Conservation (phyloP, 1,139 yeast species). For the Saccharomycopsis phalli region DNA sequence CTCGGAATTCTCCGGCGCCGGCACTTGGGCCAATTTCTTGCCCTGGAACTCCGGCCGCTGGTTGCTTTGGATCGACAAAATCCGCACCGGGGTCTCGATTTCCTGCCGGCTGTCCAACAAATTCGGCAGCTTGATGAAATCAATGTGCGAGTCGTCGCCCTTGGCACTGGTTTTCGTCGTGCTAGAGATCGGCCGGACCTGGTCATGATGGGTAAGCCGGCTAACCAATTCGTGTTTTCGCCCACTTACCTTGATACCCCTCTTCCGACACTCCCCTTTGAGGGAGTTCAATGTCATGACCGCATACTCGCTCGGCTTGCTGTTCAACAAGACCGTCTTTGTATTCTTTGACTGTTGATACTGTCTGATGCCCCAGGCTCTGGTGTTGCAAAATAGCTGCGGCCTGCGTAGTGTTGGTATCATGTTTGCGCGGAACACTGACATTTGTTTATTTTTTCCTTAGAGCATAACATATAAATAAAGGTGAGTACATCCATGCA, state of each 20-base stretch:
- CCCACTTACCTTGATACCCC: slow-evolving; percentile 19
- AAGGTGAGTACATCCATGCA: no score
- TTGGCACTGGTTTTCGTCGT: neutral
- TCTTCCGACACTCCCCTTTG: slow-evolving; percentile 18
- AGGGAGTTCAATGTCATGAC: slow-evolving; percentile 19
- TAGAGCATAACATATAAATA: no score
- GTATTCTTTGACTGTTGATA: slow-evolving; percentile 18
- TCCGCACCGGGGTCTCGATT: slow-evolving; percentile 13
- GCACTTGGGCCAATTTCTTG: slow-evolving; percentile 1
- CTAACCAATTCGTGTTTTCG: slow-evolving; percentile 16
- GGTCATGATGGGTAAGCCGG: slow-evolving; percentile 5
- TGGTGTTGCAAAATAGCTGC: no score
- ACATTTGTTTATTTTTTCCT: no score
- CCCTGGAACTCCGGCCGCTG: slow-evolving; percentile 2
- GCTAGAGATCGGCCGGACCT: neutral
- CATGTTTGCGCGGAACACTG: no score
- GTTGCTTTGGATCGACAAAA: slow-evolving; percentile 2
- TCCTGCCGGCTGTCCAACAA: neutral
- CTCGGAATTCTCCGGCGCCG: slow-evolving; percentile 2
- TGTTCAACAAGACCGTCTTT: slow-evolving; percentile 10
- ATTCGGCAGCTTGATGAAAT: slow-evolving; percentile 5
- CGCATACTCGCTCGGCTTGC: slow-evolving; percentile 17
- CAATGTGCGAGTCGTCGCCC: slow-evolving; percentile 6
- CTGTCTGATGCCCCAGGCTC: slow-evolving; percentile 1
- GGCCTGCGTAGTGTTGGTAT: no score